phyloP scores from a whole-genome alignment of 495 filamentous ascomycete species.

The Annulohypoxylon maeteangense region DNA sequence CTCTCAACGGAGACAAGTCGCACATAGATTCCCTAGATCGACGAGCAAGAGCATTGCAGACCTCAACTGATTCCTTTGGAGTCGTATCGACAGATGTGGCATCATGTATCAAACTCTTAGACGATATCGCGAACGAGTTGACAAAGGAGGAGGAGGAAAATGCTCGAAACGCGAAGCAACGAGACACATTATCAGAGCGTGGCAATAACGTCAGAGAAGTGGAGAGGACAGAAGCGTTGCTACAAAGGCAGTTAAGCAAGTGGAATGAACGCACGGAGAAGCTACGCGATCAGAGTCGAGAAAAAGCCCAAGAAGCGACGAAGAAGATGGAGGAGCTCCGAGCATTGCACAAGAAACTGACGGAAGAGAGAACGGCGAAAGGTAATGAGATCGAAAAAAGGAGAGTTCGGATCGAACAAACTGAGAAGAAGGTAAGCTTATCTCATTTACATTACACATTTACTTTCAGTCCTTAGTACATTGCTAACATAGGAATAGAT shows the following conservation, averaged over 20 bases:
- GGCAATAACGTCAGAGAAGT: slow-evolving; percentile 91
- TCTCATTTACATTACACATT: background rate
- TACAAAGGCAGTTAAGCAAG: slow-evolving; percentile 84
- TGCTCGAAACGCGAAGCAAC: slow-evolving; percentile 77
- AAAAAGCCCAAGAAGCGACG: slow-evolving; percentile 82
- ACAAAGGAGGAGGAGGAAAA: slow-evolving; percentile 91
- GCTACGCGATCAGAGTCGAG: slow-evolving; percentile 77
- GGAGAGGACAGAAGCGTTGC: slow-evolving; percentile 82
- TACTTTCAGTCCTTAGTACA: background rate
- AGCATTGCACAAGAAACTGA: slow-evolving; percentile 79
- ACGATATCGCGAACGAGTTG: slow-evolving; percentile 85
- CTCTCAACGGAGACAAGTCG: slow-evolving; percentile 76
- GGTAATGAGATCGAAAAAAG: slow-evolving; percentile 89
- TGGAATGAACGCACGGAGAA: slow-evolving; percentile 87
- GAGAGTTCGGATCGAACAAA: slow-evolving; percentile 93
- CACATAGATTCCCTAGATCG: slow-evolving; percentile 89
- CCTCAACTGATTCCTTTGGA: slow-evolving; percentile 86
- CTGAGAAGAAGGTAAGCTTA: slow-evolving; percentile 89
- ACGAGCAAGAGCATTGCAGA: slow-evolving; percentile 87
- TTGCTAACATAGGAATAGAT: slow-evolving; percentile 71
- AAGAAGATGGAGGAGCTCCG: slow-evolving; percentile 91
- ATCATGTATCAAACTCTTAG: slow-evolving; percentile 85
- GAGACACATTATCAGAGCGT: slow-evolving; percentile 86
- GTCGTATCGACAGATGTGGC: slow-evolving; percentile 85
- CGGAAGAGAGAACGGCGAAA: slow-evolving; percentile 85